These are phyloP conservation scores for Pseudopithomyces maydicus DNA, from an alignment of 2,329 filamentous ascomycete genomes.

Conservation along the genomic window DNA sequence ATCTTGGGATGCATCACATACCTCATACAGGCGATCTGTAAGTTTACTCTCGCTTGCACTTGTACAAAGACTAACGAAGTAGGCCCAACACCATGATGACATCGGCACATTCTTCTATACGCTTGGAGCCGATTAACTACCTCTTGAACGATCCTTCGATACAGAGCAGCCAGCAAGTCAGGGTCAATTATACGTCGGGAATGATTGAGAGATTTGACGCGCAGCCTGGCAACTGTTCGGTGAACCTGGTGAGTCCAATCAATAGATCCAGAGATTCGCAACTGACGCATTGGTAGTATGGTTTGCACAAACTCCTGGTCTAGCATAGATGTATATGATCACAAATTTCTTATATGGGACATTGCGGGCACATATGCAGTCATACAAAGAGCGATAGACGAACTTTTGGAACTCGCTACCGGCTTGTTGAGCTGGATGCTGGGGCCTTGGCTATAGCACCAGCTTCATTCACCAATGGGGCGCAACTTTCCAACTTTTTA, in stretches of 20 bases:
- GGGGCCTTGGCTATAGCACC: no score
- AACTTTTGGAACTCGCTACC: no score
- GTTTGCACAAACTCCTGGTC: neutral
- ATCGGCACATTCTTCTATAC: slow-evolving; percentile 52
- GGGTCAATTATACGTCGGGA: slow-evolving; percentile 45
- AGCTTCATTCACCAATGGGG: no score
- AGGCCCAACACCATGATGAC: slow-evolving; percentile 59
- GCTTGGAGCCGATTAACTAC: slow-evolving; percentile 55
- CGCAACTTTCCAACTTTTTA: no score
- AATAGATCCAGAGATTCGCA: neutral
- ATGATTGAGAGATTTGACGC: slow-evolving; percentile 40
- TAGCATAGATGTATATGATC: neutral
- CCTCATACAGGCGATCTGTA: slow-evolving; percentile 47
- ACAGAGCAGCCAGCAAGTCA: slow-evolving; percentile 48
- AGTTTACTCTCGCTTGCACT: neutral
- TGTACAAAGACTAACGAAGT: neutral
- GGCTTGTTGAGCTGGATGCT: no score
- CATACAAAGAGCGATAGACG: no score
- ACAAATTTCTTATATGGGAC: neutral
- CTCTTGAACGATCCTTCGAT: slow-evolving; percentile 48
- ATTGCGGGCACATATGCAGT: neutral
- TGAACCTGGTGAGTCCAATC: slow-evolving; percentile 23
- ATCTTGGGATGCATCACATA: slow-evolving; percentile 59
- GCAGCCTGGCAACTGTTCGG: slow-evolving; percentile 29
- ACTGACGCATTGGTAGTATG: neutral